These are phyloP conservation scores for Suaeda aralocaspica DNA, from an alignment of 148 eudicot genomes.

Conservation along the genomic window DNA sequence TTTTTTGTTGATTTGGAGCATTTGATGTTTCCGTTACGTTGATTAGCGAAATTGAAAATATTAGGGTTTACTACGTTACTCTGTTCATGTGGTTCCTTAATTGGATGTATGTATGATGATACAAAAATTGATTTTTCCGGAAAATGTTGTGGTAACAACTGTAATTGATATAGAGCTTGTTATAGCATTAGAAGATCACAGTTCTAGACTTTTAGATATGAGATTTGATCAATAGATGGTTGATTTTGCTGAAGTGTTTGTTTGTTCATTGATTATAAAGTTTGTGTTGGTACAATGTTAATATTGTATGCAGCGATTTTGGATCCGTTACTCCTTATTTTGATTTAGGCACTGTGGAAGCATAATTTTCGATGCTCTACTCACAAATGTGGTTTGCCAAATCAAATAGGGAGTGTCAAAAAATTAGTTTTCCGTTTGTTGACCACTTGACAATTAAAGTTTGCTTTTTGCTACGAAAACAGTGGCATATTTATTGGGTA, in stretches of 20 bases:
- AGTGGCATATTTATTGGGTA: background rate
- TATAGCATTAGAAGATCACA: background rate
- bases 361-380: too few relatives aligned
- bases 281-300: too few relatives aligned
- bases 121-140: background rate
- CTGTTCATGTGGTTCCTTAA: background rate
- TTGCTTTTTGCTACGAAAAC: too few relatives aligned
- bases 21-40: background rate
- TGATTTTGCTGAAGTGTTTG: background rate
- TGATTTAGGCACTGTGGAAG: too few relatives aligned
- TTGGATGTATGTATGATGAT: constrained; percentile 6
- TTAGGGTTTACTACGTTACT: background rate
- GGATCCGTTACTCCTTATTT: too few relatives aligned
- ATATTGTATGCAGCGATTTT: too few relatives aligned
- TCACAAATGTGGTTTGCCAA: too few relatives aligned
- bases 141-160: too few relatives aligned
- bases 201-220: too few relatives aligned
- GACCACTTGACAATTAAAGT: too few relatives aligned
- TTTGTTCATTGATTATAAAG: background rate
- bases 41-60: background rate
- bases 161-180: background rate
- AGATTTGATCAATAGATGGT: background rate
- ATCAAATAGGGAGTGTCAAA: too few relatives aligned
- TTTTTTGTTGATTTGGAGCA: background rate
- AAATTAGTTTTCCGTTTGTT: too few relatives aligned